A percentile compares a stretch with the other conserved stretches of the same genome.
Evolutionary conservation across 345 rosid species (phyloP).

Genomic region (Diplotaxis tenuifolia): DNA sequence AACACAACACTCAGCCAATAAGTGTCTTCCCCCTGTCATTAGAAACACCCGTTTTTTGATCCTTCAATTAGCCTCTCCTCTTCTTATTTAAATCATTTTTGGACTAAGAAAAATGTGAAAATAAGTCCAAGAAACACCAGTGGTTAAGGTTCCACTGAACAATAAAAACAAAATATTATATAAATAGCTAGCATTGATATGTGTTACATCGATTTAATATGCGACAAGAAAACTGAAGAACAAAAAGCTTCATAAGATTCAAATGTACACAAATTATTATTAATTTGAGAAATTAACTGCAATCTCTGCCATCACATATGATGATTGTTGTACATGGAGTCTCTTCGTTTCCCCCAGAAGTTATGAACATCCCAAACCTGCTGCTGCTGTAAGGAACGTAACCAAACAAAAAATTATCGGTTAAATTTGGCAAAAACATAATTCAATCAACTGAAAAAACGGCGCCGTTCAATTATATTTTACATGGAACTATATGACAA

Average conservation of each 20-base stretch:
- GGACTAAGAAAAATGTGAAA: no score
- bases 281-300: neutral
- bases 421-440: constrained; percentile 10
- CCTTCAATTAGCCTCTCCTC: no score
- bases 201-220: constrained; percentile 3
- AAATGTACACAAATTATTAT: neutral
- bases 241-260: constrained; percentile 7
- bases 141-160: no score
- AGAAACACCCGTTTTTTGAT: no score
- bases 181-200: neutral
- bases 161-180: constrained; percentile 2
- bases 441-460: neutral
- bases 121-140: no score
- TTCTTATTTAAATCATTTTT: no score
- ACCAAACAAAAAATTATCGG: neutral
- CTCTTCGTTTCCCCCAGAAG: constrained; percentile 21
- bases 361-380: constrained; percentile 27
- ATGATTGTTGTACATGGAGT: constrained; percentile 26
- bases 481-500: constrained; percentile 2
- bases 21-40: no score
- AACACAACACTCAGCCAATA: no score
- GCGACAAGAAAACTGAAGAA: neutral
- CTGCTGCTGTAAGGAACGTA: constrained; percentile 21
- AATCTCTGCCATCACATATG: neutral
- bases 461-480: constrained; percentile 3